Evolutionary conservation across 2,329 filamentous ascomycete genomes (phyloP).

Genomic region (Cercospora beticola): DNA sequence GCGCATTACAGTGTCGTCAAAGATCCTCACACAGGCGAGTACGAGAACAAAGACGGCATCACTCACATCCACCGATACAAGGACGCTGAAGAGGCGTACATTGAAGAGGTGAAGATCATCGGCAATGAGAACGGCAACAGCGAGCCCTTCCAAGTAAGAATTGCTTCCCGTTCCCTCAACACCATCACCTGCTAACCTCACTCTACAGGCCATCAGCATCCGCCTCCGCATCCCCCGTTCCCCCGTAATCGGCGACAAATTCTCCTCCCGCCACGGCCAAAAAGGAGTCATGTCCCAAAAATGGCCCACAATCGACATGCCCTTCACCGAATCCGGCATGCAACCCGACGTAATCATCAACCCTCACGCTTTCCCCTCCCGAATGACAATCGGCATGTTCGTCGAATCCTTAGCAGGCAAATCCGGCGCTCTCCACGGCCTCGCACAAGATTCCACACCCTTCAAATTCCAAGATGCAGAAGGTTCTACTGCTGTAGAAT

Average conservation of each 20-base stretch:
- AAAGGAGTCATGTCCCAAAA: conserved; percentile 97
- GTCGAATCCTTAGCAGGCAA: conserved; percentile 96
- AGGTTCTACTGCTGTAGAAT: conserved; percentile 85
- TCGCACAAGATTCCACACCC: conserved; percentile 94
- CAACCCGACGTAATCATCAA: conserved; percentile 99
- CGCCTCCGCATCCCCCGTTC: conserved; percentile 89
- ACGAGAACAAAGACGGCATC: conserved; percentile 79
- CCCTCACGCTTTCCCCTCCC: conserved; percentile 96
- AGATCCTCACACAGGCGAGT: conserved; percentile 68
- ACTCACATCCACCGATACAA: conserved; percentile 95
- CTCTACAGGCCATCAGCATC: conserved; percentile 83
- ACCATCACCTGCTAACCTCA: background rate
- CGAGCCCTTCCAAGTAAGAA: conserved; percentile 52
- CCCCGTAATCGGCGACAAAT: conserved; percentile 96
- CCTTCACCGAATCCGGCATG: conserved; percentile 93
- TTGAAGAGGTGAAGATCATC: conserved; percentile 90
- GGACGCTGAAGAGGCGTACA: conserved; percentile 80
- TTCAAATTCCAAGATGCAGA: conserved; percentile 81
- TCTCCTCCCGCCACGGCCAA: conserved; percentile 96
- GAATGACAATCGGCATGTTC: conserved; percentile 99
- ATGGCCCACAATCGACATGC: conserved; percentile 92
- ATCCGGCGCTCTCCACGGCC: conserved; percentile 85
- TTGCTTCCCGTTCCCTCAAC: background rate
- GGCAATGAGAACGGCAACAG: conserved; percentile 80
- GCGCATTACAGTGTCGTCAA: conserved; percentile 86